Evolutionary conservation across 2,329 filamentous ascomycete genomes (phyloP), one percentile per base, ranked within the genome.

Genomic region (Aureobasidium vineae): DNA sequence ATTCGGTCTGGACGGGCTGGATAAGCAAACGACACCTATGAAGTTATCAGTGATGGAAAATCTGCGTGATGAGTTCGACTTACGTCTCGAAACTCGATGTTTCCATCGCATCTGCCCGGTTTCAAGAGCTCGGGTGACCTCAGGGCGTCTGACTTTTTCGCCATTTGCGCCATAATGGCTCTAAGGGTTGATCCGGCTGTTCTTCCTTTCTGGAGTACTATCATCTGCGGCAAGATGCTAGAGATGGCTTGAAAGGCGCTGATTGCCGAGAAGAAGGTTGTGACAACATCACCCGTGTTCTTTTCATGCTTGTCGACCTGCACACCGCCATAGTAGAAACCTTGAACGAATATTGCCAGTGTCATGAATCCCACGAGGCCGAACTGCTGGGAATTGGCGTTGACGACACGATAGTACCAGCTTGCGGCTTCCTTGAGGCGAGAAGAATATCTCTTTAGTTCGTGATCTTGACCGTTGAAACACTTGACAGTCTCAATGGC

Each of bases 401-500:
- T 82, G 0, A 89, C 89, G 73, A 94, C 90, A 19, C 84, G 79
- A 13, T 87, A 78, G 70, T 92, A 96, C 63, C 85, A 83, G 1
- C 75, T 77, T 26, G 86, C 86, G 0, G 91, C 88, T 7, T 79
- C 76, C 52, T 80, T 80, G 36, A 90, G 83, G 0, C 84, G 81
- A 0, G 72, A 75, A 1, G 79, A 76, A 73, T 96, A 97, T 70
- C 86, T 85, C 72, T 83, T 83, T 0, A 85, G 77, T 75, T 96
- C 93, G 13, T 87, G 80, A 15, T 84, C 83, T 72, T 92, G 85
- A 0, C 89, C 91, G 71, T 94, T 93, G 78, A 90, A 93, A 63
- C 87, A 88, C 75, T 97, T 97, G 73, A 98, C 91, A 0, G 90
- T 85, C 68, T 96, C 91, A 45, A 97, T 94, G 2, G 86, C 87